A percentile compares a stretch with the other conserved stretches of the same genome.
phyloP scores from a whole-genome alignment of 2,329 filamentous ascomycete species.

The Botrytis squamosa region DNA sequence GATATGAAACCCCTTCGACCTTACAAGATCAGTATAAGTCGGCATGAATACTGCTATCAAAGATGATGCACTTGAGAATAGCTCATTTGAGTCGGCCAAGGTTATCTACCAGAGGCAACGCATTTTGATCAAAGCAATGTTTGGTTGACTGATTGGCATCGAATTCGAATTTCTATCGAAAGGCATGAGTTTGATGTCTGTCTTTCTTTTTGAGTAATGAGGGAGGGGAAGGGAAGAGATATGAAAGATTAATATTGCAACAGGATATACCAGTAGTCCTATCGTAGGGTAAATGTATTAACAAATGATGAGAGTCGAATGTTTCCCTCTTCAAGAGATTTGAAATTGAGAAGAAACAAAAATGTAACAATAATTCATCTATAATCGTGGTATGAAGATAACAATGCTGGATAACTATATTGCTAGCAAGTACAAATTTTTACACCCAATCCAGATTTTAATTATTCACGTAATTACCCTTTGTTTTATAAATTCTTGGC shows the following conservation, averaged over 20 bases:
- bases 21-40: not conserved
- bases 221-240: not conserved
- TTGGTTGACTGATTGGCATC: not conserved
- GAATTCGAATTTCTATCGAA: not conserved
- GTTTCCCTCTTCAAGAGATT: not conserved
- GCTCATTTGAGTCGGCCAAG: not conserved
- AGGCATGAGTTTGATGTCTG: not conserved
- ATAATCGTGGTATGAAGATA: not conserved
- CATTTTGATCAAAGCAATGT: not conserved
- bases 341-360: not conserved
- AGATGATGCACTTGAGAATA: not conserved
- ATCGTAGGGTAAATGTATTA: not conserved
- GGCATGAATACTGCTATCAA: not conserved
- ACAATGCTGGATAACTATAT: not conserved
- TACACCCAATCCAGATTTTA: not conserved
- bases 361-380: not conserved
- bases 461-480: not conserved
- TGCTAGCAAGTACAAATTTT: not conserved
- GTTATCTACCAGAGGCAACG: not conserved
- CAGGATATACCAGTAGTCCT: not conserved
- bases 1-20: not conserved
- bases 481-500: slow-evolving; percentile 5
- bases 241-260: not conserved
- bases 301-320: not conserved
- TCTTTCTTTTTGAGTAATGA: not conserved